phyloP scores from a whole-genome alignment of 495 filamentous ascomycete species.

The Penicilliopsis zonata region DNA sequence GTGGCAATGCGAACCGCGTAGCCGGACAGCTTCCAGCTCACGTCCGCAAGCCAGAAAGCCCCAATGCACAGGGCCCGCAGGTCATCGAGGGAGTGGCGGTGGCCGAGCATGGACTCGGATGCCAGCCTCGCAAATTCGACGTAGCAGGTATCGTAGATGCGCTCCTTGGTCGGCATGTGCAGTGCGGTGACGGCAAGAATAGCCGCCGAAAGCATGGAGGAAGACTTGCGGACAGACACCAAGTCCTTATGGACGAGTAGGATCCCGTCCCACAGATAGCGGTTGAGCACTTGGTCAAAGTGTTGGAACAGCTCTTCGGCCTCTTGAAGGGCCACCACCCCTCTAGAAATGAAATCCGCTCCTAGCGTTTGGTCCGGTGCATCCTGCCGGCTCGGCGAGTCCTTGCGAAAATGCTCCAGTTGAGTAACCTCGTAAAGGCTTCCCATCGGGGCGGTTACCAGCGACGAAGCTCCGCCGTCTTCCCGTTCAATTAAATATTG shows the following conservation, averaged over 20 bases:
- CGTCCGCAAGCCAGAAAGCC: slow-evolving; percentile 43
- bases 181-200: slow-evolving; percentile 41
- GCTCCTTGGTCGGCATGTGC: slow-evolving; percentile 34
- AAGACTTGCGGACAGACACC: slow-evolving; percentile 33
- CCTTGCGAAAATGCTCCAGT: slow-evolving; percentile 33
- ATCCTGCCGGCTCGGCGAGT: slow-evolving; percentile 21
- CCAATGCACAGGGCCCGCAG: slow-evolving; percentile 40
- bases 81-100: slow-evolving; percentile 38
- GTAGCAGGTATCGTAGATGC: slow-evolving; percentile 37
- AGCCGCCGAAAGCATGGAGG: slow-evolving; percentile 36
- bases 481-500: slow-evolving; percentile 32
- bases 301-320: slow-evolving; percentile 37
- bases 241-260: slow-evolving; percentile 31
- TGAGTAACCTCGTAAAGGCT: slow-evolving; percentile 50
- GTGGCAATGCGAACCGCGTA: slow-evolving; percentile 45
- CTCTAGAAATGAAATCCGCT: slow-evolving; percentile 41
- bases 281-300: slow-evolving; percentile 40
- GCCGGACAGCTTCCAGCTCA: slow-evolving; percentile 45
- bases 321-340: slow-evolving; percentile 33
- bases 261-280: slow-evolving; percentile 41
- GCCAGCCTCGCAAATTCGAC: slow-evolving; percentile 39
- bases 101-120: slow-evolving; percentile 39
- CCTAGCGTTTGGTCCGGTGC: slow-evolving; percentile 27
- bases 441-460: slow-evolving; percentile 46
- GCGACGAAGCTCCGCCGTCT: slow-evolving; percentile 26